Evolutionary conservation across 331 rosid species (phyloP), one percentile per base, ranked within the genome.

Genomic region (Stylosanthes scabra): DNA sequence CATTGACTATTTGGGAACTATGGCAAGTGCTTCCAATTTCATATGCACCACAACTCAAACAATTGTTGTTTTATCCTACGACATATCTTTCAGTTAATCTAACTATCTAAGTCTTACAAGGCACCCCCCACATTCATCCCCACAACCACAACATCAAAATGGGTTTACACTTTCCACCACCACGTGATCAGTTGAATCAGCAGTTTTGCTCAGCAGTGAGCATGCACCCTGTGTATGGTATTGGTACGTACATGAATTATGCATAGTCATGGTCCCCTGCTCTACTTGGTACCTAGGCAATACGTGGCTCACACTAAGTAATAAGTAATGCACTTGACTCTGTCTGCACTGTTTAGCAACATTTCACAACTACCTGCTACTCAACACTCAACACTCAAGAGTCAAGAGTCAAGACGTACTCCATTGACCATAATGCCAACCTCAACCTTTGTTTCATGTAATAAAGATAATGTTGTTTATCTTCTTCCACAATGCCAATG

Each of bases 401-500:
- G n/a, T n/a, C n/a, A n/a, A n/a, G n/a, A n/a, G n/a, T n/a, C n/a
- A 61, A 37, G 39, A 12, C 29, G 15, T 13, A 71, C 57, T 58
- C 4, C 13, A 42, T 11, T 42, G 31, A 41, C 54, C 2, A 54
- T 7, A 66, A 13, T 66, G 63, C 50, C 50, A 20, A 49, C n/a
- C 31, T 11, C 15, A n/a, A n/a, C 50, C 73, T 6, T 16, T 15
- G 50, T 68, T 16, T 37, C 34, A 1, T 15, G 20, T 20, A 52
- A 61, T n/a, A 42, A 42, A 7, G 12, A 34, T 45, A 16, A 46
- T 11, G 51, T 7, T 2, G 46, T 42, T 42, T 9, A 20, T 6
- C 56, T 40, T 25, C 55, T 65, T 56, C 60, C 60, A 56, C 60
- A 56, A 20, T 27, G 34, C 13, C 13, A 56, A 56, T 55, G 60